phyloP scores from a whole-genome alignment of 2,329 filamentous ascomycete genomes.

The Fusarium sp. region DNA sequence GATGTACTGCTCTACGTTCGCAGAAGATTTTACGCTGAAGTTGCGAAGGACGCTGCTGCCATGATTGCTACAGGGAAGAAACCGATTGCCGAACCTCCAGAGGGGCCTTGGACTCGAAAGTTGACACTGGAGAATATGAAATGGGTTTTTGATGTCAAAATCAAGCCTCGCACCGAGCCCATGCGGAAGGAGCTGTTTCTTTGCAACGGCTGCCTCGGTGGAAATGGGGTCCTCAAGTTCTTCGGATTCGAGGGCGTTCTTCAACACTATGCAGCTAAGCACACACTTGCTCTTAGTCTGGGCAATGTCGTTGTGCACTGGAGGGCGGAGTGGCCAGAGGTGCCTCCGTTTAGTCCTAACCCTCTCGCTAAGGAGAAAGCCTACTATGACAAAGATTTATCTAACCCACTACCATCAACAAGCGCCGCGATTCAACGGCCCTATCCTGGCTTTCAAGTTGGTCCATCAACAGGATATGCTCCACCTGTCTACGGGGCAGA shows the following conservation, averaged over 20 bases:
- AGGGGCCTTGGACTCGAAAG: constrained; percentile 67
- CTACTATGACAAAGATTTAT: constrained; percentile 20
- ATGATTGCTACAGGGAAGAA: constrained; percentile 58
- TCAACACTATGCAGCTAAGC: constrained; percentile 86
- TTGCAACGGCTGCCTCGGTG: constrained; percentile 70
- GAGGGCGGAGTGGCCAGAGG: constrained; percentile 83
- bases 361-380: constrained; percentile 53
- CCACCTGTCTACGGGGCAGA: constrained; percentile 28
- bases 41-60: constrained; percentile 63
- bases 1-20: constrained; percentile 77
- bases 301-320: constrained; percentile 81
- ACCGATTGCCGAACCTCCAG: constrained; percentile 59
- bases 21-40: constrained; percentile 71
- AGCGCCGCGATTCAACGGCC: constrained; percentile 1
- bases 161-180: constrained; percentile 75
- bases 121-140: constrained; percentile 87
- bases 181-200: constrained; percentile 79
- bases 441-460: constrained; percentile 22
- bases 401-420: background rate
- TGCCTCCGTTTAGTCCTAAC: constrained; percentile 76
- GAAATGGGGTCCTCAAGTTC: constrained; percentile 68
- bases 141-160: constrained; percentile 82
- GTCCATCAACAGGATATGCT: constrained; percentile 22
- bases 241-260: constrained; percentile 84
- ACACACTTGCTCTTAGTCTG: constrained; percentile 75